Percentiles rank a stretch among this genome's conserved stretches.
Evolutionary conservation across 345 rosid genomes (phyloP).

Genomic region (sweet orange (Citrus sinensis)): DVS_A1.0 CM039162.1:28996501-28997000

Average conservation of each 20-base stretch:
- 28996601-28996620: slow-evolving; percentile 92
- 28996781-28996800: slow-evolving; percentile 94
- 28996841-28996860: slow-evolving; percentile 99
- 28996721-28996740: slow-evolving; percentile 99
- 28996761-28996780: slow-evolving; percentile 78
- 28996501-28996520: slow-evolving; percentile 80
- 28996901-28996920: background rate
- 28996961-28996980: background rate
- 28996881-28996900: slow-evolving; percentile 37
- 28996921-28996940: background rate
- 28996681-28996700: background rate
- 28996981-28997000: background rate
- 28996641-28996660: slow-evolving; percentile 1
- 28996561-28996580: slow-evolving; percentile 31
- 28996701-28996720: slow-evolving; percentile 30
- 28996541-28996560: slow-evolving; percentile 49
- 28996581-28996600: slow-evolving; percentile 50
- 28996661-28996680: background rate
- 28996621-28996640: slow-evolving; percentile 97
- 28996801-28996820: slow-evolving; percentile 58
- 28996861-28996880: slow-evolving; percentile 97
- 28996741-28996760: slow-evolving; percentile 64
- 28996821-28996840: slow-evolving; percentile 98
- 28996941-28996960: background rate
- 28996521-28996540: slow-evolving; percentile 76